Conservation (phyloP, 208 protist genomes). For the Naegleria gruberi region DNA sequence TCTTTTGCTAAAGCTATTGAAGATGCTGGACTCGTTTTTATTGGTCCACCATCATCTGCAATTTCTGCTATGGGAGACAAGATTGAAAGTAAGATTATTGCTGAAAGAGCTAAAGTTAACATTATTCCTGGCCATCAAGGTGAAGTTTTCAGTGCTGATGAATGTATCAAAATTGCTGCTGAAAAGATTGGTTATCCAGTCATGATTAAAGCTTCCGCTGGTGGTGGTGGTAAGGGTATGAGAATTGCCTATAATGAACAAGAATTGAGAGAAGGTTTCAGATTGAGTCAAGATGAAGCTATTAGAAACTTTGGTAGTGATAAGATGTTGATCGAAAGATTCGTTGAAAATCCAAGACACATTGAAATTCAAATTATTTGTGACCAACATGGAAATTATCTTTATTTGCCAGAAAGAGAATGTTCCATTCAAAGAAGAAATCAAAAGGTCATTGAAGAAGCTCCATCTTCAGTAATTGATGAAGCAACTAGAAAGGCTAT, state of each 20-base stretch:
- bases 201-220: conserved; percentile 74
- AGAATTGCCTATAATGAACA: conserved; percentile 51
- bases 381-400: conserved; percentile 61
- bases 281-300: conserved; percentile 40
- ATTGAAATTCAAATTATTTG: conserved; percentile 83
- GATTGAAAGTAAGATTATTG: conserved; percentile 65
- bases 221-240: conserved; percentile 74
- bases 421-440: conserved; percentile 69
- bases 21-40: conserved; percentile 57
- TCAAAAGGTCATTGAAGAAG: conserved; percentile 70
- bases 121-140: conserved; percentile 63
- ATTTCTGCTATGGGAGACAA: conserved; percentile 76
- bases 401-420: conserved; percentile 64
- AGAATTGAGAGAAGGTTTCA: conserved; percentile 46
- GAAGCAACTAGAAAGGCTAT: conserved; percentile 46
- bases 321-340: conserved; percentile 71
- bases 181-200: conserved; percentile 56
- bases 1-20: conserved; percentile 47
- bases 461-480: conserved; percentile 48
- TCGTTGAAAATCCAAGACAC: conserved; percentile 65
- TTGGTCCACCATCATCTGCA: conserved; percentile 49
- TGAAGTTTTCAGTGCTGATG: conserved; percentile 44
- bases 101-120: conserved; percentile 51
- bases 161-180: conserved; percentile 44
- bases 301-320: conserved; percentile 54